A percentile compares a stretch with the other conserved stretches of the same genome.
Conservation (phyloP, 1,139 yeast species). For the Pichia sp. region DNA sequence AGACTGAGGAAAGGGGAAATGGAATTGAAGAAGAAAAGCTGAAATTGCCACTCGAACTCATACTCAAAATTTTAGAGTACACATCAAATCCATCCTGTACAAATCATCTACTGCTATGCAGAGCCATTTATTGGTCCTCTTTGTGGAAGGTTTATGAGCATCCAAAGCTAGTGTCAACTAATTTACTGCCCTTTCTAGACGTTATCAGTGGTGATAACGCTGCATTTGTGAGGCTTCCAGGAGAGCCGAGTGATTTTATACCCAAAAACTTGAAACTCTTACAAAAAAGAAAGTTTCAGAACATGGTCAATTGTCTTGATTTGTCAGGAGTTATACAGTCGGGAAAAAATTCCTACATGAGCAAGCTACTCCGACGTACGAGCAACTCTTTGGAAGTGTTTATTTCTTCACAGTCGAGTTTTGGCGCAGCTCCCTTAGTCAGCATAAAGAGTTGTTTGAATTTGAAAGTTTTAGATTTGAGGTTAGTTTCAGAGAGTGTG, state of each 20-base stretch:
- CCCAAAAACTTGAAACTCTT: slow-evolving; percentile 12
- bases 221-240: slow-evolving; percentile 15
- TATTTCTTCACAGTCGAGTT: slow-evolving; percentile 91
- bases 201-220: slow-evolving; percentile 23
- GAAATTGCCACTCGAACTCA: slow-evolving; percentile 58
- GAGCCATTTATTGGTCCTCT: slow-evolving; percentile 54
- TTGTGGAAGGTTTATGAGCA: slow-evolving; percentile 58
- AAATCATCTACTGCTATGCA: slow-evolving; percentile 56
- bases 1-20: background rate
- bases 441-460: slow-evolving; percentile 68
- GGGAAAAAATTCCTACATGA: slow-evolving; percentile 90
- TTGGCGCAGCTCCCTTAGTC: slow-evolving; percentile 83
- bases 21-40: slow-evolving; percentile 17
- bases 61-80: slow-evolving; percentile 47
- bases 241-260: background rate
- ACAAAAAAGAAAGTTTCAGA: slow-evolving; percentile 18
- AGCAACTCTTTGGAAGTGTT: slow-evolving; percentile 59
- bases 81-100: slow-evolving; percentile 43
- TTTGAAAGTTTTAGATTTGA: slow-evolving; percentile 65
- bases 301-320: slow-evolving; percentile 55
- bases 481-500: slow-evolving; percentile 89
- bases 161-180: slow-evolving; percentile 63
- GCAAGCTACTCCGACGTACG: slow-evolving; percentile 75
- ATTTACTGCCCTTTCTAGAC: slow-evolving; percentile 71
- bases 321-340: slow-evolving; percentile 77